phyloP scores from a whole-genome alignment of 78 protist species.

The Capsaspora owczarzaki region DNA sequence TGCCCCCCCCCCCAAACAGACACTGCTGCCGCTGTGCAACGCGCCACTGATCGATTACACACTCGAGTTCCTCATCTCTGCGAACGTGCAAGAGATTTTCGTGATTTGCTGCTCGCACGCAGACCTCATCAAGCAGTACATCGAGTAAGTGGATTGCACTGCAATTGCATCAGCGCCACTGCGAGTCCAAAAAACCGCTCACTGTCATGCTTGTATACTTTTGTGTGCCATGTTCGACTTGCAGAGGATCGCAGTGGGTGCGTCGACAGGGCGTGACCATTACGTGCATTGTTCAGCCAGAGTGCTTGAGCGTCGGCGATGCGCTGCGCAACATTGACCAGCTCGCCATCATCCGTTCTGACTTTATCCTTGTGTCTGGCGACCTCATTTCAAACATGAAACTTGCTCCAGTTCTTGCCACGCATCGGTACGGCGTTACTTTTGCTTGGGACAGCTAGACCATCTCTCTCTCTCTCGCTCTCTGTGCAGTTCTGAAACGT shows the following conservation, averaged over 20 bases:
- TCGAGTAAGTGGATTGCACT: constrained; percentile 16
- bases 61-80: constrained; percentile 67
- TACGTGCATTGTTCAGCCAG: background rate
- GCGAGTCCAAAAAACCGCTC: too few species aligned
- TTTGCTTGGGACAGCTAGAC: background rate
- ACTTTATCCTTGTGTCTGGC: constrained; percentile 65
- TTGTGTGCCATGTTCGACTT: too few species aligned
- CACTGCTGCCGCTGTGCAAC: constrained; percentile 66
- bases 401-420: constrained; percentile 36
- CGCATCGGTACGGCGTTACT: constrained; percentile 45
- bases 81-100: constrained; percentile 59
- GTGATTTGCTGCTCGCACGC: constrained; percentile 59
- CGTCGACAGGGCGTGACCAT: background rate
- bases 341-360: constrained; percentile 35
- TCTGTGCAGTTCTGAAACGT: background rate
- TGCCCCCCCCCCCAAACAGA: too few species aligned
- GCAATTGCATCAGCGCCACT: too few species aligned
- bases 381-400: constrained; percentile 67
- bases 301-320: constrained; percentile 43
- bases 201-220: background rate
- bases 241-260: too few species aligned
- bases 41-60: constrained; percentile 77
- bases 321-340: constrained; percentile 64
- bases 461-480: background rate
- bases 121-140: constrained; percentile 33